Evolutionary conservation across 768 basidiomycete species (phyloP).

Genomic region (Collybiopsis luxurians): DNA sequence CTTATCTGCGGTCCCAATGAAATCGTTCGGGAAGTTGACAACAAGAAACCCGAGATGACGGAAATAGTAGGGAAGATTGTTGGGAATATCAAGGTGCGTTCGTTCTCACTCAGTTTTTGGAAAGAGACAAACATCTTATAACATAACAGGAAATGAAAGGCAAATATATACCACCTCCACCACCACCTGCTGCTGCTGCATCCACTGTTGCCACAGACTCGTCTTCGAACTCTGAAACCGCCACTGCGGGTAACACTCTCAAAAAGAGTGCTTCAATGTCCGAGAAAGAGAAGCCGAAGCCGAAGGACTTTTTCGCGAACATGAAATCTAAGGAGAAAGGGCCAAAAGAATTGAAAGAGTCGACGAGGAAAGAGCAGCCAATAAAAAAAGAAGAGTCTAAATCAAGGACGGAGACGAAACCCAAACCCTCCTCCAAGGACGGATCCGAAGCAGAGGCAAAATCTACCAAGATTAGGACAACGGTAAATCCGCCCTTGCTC

Average conservation of each 20-base stretch:
- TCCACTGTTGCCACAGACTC: conserved; percentile 24
- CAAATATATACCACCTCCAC: conserved; percentile 6
- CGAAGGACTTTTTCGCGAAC: conserved; percentile 15
- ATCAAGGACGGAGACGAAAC: not conserved
- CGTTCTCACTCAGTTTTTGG: not conserved
- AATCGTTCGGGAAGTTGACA: conserved; percentile 37
- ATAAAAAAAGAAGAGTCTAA: not conserved
- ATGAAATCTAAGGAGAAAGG: conserved; percentile 38
- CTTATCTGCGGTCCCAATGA: conserved; percentile 38
- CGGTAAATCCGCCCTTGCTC: not conserved
- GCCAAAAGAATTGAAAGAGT: conserved; percentile 15
- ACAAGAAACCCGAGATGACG: conserved; percentile 35
- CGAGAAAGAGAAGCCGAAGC: conserved; percentile 20
- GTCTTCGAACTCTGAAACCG: not conserved
- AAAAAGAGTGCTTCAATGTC: conserved; percentile 18
- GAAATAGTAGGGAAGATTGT: conserved; percentile 46
- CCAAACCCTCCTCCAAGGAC: not conserved
- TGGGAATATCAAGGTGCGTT: conserved; percentile 44
- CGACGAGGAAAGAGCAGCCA: conserved; percentile 9
- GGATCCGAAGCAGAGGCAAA: not conserved
- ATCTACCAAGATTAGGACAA: not conserved
- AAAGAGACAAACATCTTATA: not conserved
- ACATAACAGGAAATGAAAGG: conserved; percentile 4
- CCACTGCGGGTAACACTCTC: conserved; percentile 7
- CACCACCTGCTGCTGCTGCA: conserved; percentile 41